A percentile compares a stretch with the other conserved stretches of the same genome.
These are phyloP conservation scores for Kodamaea laetipori DNA, from an alignment of 805 yeast species.

Conservation along the genomic window DNA sequence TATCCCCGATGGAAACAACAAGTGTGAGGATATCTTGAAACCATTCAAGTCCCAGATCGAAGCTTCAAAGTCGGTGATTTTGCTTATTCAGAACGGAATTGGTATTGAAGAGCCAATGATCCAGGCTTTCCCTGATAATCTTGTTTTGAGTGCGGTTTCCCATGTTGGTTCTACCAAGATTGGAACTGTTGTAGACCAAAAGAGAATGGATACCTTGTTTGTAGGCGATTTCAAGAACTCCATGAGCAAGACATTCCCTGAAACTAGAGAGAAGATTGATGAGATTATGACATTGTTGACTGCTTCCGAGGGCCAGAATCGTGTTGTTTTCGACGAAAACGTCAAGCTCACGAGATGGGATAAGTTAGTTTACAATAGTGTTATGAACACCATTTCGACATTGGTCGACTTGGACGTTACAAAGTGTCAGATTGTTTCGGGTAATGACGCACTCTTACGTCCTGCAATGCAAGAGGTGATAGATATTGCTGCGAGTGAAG, in stretches of 20 bases:
- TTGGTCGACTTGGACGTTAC: slow-evolving; percentile 36
- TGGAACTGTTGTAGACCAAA: slow-evolving; percentile 21
- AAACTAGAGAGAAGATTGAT: slow-evolving; percentile 18
- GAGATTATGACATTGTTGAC: slow-evolving; percentile 32
- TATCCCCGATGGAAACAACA: slow-evolving; percentile 36
- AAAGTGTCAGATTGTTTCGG: slow-evolving; percentile 38
- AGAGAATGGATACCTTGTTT: slow-evolving; percentile 19
- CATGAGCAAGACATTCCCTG: slow-evolving; percentile 6
- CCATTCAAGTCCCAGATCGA: slow-evolving; percentile 19
- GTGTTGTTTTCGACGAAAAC: slow-evolving; percentile 29
- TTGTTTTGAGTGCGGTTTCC: slow-evolving; percentile 39
- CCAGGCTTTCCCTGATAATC: slow-evolving; percentile 33
- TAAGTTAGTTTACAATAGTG: slow-evolving; percentile 40
- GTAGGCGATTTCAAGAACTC: slow-evolving; percentile 22
- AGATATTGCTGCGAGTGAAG: slow-evolving; percentile 69
- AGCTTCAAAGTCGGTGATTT: slow-evolving; percentile 26
- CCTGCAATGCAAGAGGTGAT: slow-evolving; percentile 73
- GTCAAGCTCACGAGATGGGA: slow-evolving; percentile 41
- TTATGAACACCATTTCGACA: slow-evolving; percentile 38
- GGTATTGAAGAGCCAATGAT: slow-evolving; percentile 38
- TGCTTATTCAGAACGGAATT: slow-evolving; percentile 45
- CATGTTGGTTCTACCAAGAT: slow-evolving; percentile 37
- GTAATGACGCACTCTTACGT: slow-evolving; percentile 30
- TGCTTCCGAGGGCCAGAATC: slow-evolving; percentile 27
- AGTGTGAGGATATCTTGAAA: slow-evolving; percentile 45